Evolutionary conservation across 352 stramenopile genomes (phyloP).

Genomic region (Phytopythium litorale): DNA sequence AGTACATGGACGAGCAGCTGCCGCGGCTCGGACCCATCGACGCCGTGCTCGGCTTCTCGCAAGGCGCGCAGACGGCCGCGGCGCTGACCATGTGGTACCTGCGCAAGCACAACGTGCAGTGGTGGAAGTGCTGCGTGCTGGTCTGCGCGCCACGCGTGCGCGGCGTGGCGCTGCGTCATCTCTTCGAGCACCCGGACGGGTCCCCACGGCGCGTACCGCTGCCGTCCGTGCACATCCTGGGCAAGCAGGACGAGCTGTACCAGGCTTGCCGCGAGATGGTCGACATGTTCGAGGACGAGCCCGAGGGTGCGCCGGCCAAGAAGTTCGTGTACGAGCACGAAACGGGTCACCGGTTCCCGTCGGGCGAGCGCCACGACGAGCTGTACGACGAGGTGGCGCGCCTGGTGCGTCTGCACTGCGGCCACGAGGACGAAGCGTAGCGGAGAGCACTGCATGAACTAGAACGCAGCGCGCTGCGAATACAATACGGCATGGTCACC

Average conservation of each 20-base stretch:
- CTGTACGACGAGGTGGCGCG: constrained; percentile 28
- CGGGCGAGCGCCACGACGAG: constrained; percentile 21
- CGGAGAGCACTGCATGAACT: not conserved
- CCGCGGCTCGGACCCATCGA: constrained; percentile 45
- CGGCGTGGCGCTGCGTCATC: constrained; percentile 14
- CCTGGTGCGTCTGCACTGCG: constrained; percentile 24
- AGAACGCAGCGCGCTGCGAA: not conserved
- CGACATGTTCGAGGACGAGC: constrained; percentile 31
- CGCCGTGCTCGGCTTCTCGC: constrained; percentile 65
- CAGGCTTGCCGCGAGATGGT: constrained; percentile 33
- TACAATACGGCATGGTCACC: not conserved
- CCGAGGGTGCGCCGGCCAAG: constrained; percentile 11
- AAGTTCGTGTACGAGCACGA: constrained; percentile 41
- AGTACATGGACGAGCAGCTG: constrained; percentile 45
- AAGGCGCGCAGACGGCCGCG: constrained; percentile 48
- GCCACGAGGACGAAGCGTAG: not conserved
- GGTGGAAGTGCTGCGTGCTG: constrained; percentile 53
- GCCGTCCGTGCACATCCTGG: constrained; percentile 61
- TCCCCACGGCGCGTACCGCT: constrained; percentile 31
- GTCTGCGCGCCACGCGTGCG: constrained; percentile 30
- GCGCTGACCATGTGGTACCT: constrained; percentile 43
- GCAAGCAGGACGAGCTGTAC: constrained; percentile 50
- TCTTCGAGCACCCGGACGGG: constrained; percentile 38
- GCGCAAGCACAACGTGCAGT: constrained; percentile 19
- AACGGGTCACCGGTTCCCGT: constrained; percentile 37